Conservation (phyloP, 768 basidiomycete genomes). For the Melanogaster broomeanus region DNA sequence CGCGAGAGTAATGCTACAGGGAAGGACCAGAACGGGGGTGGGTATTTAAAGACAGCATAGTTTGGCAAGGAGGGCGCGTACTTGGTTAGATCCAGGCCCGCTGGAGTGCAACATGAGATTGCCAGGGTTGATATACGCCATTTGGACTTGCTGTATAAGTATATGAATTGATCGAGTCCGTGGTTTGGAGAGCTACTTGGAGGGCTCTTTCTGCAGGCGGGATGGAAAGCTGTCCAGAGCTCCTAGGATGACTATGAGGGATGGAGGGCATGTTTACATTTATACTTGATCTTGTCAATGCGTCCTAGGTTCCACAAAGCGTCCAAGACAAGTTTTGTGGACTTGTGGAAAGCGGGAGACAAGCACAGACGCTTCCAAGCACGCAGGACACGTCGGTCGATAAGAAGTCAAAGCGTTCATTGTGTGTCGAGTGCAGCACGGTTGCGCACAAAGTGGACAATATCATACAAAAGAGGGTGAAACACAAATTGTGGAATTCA, state of each 20-base stretch:
- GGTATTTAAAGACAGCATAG: not conserved
- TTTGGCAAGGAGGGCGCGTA: not conserved
- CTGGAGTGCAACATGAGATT: conserved; percentile 2
- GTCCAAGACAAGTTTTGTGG: not conserved
- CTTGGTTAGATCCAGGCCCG: conserved; percentile 8
- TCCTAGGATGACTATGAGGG: not conserved
- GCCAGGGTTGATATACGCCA: conserved; percentile 10
- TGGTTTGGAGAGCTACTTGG: not conserved
- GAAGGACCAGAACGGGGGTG: not conserved
- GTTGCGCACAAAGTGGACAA: not conserved
- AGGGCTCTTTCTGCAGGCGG: conserved; percentile 1
- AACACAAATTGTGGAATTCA: conserved; percentile 12
- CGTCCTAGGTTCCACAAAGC: conserved; percentile 1
- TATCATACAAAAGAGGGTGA: not conserved
- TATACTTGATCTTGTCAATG: conserved; percentile 2
- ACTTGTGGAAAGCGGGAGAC: not conserved
- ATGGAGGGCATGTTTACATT: not conserved
- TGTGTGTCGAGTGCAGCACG: not conserved
- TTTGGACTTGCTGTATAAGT: not conserved
- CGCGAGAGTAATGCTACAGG: conserved; percentile 12
- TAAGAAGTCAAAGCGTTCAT: conserved; percentile 2
- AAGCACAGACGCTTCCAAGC: conserved; percentile 9
- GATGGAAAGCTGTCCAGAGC: not conserved
- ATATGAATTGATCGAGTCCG: not conserved
- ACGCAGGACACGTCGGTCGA: not conserved